These are phyloP conservation scores for Boletus reticuloceps DNA, from an alignment of 768 basidiomycete genomes.

Conservation along the genomic window DNA sequence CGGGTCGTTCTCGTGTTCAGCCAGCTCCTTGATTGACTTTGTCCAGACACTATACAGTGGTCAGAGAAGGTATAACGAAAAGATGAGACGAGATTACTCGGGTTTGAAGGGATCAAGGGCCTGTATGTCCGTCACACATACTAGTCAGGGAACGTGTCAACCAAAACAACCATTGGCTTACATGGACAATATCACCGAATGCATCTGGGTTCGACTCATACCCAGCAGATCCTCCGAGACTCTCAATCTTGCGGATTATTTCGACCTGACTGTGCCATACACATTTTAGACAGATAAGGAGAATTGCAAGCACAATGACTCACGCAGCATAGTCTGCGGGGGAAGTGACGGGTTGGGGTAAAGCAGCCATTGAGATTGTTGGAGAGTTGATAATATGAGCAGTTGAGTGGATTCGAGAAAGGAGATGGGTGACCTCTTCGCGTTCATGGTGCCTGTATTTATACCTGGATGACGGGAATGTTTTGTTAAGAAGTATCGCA, in stretches of 20 bases:
- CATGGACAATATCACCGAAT: background rate
- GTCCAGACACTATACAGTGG: background rate
- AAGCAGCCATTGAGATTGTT: too few species aligned
- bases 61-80: background rate
- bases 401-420: too few species aligned
- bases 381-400: too few species aligned
- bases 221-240: conserved; percentile 1
- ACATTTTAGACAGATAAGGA: background rate
- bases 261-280: background rate
- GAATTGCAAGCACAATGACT: background rate
- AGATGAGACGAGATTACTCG: background rate
- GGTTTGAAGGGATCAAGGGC: background rate
- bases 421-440: too few species aligned
- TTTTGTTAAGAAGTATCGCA: too few species aligned
- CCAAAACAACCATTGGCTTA: background rate
- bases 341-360: too few species aligned
- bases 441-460: too few species aligned
- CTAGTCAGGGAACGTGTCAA: background rate
- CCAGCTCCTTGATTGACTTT: background rate
- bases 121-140: background rate
- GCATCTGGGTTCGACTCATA: background rate
- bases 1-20: background rate
- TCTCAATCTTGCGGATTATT: background rate
- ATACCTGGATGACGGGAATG: too few species aligned
- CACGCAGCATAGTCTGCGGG: background rate